Conservation (phyloP, 352 stramenopile species). For the Blastocystis sp. region DNA sequence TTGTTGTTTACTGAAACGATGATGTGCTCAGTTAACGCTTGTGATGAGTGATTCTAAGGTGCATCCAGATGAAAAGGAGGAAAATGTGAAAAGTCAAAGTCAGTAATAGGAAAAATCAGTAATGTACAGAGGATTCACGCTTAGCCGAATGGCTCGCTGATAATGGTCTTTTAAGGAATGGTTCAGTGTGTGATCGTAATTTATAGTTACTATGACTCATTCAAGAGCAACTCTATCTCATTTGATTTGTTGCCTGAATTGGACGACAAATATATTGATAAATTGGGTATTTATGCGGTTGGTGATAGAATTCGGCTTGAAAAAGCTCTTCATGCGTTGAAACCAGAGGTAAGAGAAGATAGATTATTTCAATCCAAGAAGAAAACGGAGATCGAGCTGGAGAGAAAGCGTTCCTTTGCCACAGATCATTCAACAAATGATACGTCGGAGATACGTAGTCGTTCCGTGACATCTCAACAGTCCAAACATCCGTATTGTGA, state of each 20-base stretch:
- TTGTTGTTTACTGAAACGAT: not conserved
- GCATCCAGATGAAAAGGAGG: not conserved
- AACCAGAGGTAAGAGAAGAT: not conserved
- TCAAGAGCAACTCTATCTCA: constrained; percentile 3
- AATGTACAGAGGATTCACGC: not conserved
- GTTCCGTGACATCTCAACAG: no score
- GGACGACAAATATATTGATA: constrained; percentile 8
- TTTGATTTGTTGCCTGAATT: not conserved
- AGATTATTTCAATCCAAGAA: not conserved
- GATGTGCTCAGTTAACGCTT: no score
- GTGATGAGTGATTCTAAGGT: no score
- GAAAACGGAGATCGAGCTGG: not conserved
- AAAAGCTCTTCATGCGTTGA: not conserved
- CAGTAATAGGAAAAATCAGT: not conserved
- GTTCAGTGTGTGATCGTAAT: no score
- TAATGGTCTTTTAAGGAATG: not conserved
- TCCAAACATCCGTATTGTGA: no score
- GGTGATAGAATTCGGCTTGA: constrained; percentile 35
- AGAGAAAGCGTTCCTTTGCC: no score
- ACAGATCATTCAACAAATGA: no score
- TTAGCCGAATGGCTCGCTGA: constrained; percentile 17
- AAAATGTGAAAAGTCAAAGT: not conserved
- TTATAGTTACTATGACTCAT: not conserved
- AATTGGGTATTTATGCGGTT: constrained; percentile 21
- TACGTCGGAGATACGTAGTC: no score